Base-by-base conservation (phyloP, 2,329 filamentous ascomycete genomes). In the Coniella vitis region DNA sequence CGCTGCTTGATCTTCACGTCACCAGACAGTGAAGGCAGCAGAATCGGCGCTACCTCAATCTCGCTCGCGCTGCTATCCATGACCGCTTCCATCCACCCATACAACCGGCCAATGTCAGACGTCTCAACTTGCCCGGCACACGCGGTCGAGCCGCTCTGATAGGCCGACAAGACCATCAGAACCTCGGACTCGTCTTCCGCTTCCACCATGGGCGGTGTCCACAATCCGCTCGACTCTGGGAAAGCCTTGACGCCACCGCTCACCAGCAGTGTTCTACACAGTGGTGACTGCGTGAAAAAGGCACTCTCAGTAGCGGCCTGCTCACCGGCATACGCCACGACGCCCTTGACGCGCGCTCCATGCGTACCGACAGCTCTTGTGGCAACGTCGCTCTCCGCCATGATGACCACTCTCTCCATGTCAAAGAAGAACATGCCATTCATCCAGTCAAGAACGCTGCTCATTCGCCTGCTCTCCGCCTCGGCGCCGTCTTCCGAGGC, bases 391-490 rank as follows among this genome's bases (percentile, higher is more conserved):
- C 17, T 35, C 1, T 48, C 38, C 1, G 31, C 83, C 81, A 82
- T 86, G 42, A 73, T 76, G 52, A 81, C 63, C 7, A 87, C 65
- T 31, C 70, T 72, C 1, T 58, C 56, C 71, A 76, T 76, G 60
- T 86, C 74, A 57, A 85, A 79, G 25, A 67, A 59, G 1, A 68
- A 64, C 43, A 76, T 65, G 2, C 60, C 65, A 13, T 22, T 13
- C 70, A 84, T 68, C 75, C 81, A 86, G 25, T 74, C 73, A 4
- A 87, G 63, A 31, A 86, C 65, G 51, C 76, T 81, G 21, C 72
- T 72, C 74, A 79, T 84, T 32, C 86, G 63, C 22, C 72, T 72
- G 74, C 79, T 84, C 31, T 86, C 63, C 3, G 81, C 70, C 57
- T 86, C 83, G 0, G 78, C 69, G 1, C 72, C 73, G 3, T 65